Evolutionary conservation across 1,284 basidiomycete species (phyloP).

Genomic region (Moniliophthora roreri): DNA sequence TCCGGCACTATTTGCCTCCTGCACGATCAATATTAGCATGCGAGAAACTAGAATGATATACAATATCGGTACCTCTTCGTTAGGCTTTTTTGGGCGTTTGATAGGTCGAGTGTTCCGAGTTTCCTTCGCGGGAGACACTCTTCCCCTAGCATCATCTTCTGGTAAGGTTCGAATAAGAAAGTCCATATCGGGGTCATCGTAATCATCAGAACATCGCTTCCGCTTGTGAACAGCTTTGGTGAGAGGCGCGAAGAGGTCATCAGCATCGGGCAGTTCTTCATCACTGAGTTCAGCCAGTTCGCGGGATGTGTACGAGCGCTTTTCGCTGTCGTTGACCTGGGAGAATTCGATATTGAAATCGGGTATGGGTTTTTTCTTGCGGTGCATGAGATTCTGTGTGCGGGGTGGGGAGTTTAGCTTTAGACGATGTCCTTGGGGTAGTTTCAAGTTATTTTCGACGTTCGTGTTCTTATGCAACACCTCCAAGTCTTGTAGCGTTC

Average conservation of each 20-base stretch:
- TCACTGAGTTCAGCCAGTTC: slow-evolving; percentile 18
- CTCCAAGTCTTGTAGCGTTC: slow-evolving; percentile 41
- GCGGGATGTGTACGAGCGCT: slow-evolving; percentile 1
- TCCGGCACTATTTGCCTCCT: neutral
- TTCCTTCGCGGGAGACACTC: neutral
- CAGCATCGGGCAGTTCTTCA: slow-evolving; percentile 46
- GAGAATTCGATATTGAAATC: slow-evolving; percentile 57
- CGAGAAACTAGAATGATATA: too few relatives aligned
- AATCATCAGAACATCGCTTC: slow-evolving; percentile 28
- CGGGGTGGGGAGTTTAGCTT: slow-evolving; percentile 37
- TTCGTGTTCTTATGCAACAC: slow-evolving; percentile 43
- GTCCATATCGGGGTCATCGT: slow-evolving; percentile 39
- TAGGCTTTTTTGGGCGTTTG: neutral
- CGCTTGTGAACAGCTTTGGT: slow-evolving; percentile 8
- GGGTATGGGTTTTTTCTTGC: slow-evolving; percentile 34
- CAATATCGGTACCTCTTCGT: too few relatives aligned
- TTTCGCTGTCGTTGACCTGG: slow-evolving; percentile 37
- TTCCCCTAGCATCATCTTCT: slow-evolving; percentile 10
- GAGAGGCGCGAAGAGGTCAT: slow-evolving; percentile 29
- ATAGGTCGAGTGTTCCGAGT: neutral
- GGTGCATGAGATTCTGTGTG: slow-evolving; percentile 17
- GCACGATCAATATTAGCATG: too few relatives aligned
- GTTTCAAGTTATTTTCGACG: slow-evolving; percentile 38
- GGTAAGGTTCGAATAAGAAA: slow-evolving; percentile 24
- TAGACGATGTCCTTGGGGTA: slow-evolving; percentile 42